Conservation (phyloP, 2,329 filamentous ascomycete species). For the Arthrobotrys iridis region DNA sequence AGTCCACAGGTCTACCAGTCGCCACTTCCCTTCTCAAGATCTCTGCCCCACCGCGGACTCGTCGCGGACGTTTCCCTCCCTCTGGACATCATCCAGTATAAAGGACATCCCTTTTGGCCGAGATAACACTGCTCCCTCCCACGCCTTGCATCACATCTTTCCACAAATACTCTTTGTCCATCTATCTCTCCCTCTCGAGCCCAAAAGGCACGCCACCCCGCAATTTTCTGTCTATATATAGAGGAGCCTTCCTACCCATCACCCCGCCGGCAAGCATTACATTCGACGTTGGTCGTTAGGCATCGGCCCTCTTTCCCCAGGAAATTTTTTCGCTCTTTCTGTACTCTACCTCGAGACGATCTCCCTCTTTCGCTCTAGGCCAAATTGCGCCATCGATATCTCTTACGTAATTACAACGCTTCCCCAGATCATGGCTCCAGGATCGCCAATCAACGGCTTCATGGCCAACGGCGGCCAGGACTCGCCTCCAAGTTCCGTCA, state of each 20-base stretch:
- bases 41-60: constrained; percentile 36
- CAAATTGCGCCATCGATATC: constrained; percentile 51
- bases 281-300: not conserved
- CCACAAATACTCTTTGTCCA: not conserved
- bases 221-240: constrained; percentile 14
- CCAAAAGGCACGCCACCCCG: constrained; percentile 17
- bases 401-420: constrained; percentile 44
- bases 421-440: constrained; percentile 24
- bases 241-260: not conserved
- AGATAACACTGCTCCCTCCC: constrained; percentile 36
- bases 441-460: constrained; percentile 29
- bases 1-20: constrained; percentile 31
- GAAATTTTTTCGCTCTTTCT: not conserved
- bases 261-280: not conserved
- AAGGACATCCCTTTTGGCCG: constrained; percentile 54
- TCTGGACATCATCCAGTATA: constrained; percentile 53
- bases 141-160: not conserved
- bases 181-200: too few relatives aligned
- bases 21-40: constrained; percentile 18
- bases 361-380: not conserved
- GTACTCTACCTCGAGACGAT: constrained; percentile 4
- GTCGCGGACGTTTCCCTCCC: constrained; percentile 51
- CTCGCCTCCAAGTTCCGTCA: constrained; percentile 49
- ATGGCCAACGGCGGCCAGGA: constrained; percentile 8
- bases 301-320: not conserved